Conservation (phyloP, 2,329 filamentous ascomycete species). For the Lecanoromycetidae sp. region DNA sequence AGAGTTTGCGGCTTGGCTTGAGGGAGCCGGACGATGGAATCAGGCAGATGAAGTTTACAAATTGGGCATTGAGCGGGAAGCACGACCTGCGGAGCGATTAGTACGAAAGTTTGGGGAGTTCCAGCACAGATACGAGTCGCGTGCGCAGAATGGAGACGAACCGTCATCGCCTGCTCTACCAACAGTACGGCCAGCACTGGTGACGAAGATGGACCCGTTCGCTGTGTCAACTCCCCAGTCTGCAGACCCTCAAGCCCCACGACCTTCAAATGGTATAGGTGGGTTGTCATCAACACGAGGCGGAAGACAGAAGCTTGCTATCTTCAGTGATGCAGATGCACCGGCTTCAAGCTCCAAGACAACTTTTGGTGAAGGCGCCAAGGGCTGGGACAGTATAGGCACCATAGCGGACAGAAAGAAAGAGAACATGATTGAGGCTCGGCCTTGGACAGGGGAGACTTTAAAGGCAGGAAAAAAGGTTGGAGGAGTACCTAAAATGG, state of each 20-base stretch:
- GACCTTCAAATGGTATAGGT: constrained; percentile 36
- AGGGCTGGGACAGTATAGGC: constrained; percentile 87
- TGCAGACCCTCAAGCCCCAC: constrained; percentile 54
- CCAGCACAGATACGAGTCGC: constrained; percentile 61
- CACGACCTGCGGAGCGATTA: constrained; percentile 67
- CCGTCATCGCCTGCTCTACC: constrained; percentile 82
- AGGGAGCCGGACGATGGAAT: constrained; percentile 67
- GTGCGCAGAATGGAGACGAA: constrained; percentile 47
- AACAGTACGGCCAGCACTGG: constrained; percentile 67
- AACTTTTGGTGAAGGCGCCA: constrained; percentile 42
- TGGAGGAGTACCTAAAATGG: constrained; percentile 64
- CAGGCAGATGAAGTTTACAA: constrained; percentile 93
- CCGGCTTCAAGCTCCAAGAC: constrained; percentile 45
- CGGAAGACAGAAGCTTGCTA: constrained; percentile 69
- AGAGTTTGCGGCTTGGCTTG: constrained; percentile 89
- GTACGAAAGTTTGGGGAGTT: constrained; percentile 89
- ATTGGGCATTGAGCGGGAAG: constrained; percentile 78
- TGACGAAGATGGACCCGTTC: constrained; percentile 77
- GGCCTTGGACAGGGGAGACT: constrained; percentile 85
- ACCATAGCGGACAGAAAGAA: constrained; percentile 81
- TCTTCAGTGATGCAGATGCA: constrained; percentile 71
- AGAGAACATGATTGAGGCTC: constrained; percentile 77
- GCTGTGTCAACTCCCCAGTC: constrained; percentile 41
- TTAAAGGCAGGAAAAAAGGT: constrained; percentile 78
- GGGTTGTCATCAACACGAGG: constrained; percentile 46